These are phyloP conservation scores for Penicillium herquei DNA, from an alignment of 495 filamentous ascomycete species.

Conservation along the genomic window DNA sequence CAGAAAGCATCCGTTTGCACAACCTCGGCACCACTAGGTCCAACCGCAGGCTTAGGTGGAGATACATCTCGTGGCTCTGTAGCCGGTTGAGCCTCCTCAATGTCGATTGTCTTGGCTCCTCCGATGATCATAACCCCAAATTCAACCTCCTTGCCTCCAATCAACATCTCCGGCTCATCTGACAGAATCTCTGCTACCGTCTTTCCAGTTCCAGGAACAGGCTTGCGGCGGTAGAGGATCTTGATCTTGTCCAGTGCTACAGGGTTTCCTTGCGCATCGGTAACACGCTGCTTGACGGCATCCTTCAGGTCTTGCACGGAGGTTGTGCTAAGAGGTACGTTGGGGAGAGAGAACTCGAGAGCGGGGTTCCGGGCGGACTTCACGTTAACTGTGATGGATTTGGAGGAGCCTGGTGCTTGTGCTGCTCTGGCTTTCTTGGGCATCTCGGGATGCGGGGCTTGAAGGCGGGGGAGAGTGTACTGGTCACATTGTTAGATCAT, in stretches of 20 bases:
- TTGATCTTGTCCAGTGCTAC: slow-evolving; percentile 68
- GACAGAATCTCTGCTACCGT: slow-evolving; percentile 51
- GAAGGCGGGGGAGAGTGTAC: slow-evolving; percentile 48
- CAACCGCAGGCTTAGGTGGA: slow-evolving; percentile 49
- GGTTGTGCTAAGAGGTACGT: slow-evolving; percentile 58
- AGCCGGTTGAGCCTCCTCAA: slow-evolving; percentile 23
- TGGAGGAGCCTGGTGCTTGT: slow-evolving; percentile 47
- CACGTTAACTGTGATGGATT: slow-evolving; percentile 56
- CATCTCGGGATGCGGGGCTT: slow-evolving; percentile 46
- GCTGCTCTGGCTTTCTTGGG: slow-evolving; percentile 46
- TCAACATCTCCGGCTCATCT: slow-evolving; percentile 38
- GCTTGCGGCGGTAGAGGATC: slow-evolving; percentile 79
- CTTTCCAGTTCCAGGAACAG: slow-evolving; percentile 60
- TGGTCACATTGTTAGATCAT: slow-evolving; percentile 19
- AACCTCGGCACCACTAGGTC: slow-evolving; percentile 55
- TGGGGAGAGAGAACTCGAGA: slow-evolving; percentile 59
- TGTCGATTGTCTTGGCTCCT: slow-evolving; percentile 39
- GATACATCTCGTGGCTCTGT: slow-evolving; percentile 31
- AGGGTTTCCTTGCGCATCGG: slow-evolving; percentile 32
- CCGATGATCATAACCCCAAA: slow-evolving; percentile 87
- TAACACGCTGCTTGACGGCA: slow-evolving; percentile 49
- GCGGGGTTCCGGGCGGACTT: slow-evolving; percentile 74
- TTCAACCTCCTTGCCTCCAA: slow-evolving; percentile 54
- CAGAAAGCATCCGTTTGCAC: slow-evolving; percentile 78
- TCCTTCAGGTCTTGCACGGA: slow-evolving; percentile 73